Base-by-base conservation (phyloP, 257 asterid species). In the Fraxinus anomala region DNA sequence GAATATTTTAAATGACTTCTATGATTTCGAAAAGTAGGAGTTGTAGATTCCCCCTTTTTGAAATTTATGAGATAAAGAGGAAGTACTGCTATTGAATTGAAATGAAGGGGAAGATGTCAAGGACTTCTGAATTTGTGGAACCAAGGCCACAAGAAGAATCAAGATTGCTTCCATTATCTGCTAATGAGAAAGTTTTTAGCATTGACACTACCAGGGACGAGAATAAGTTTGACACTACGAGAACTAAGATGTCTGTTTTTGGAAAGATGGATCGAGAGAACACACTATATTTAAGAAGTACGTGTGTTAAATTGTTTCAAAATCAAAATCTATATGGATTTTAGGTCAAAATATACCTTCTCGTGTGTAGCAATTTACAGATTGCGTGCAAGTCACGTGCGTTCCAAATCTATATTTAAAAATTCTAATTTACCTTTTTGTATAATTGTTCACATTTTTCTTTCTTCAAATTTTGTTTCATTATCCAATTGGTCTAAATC, bases 201-300 rank as follows among this genome's bases (percentile, higher is more conserved):
- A 77, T 87, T 77, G 99, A 98, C 30, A 86, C 79, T 81, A 83
- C 44, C 13, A 87, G 78, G 80, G 91, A 84, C 47, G 94, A 83
- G 74, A 88, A 85, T 54, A 88, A 88, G 83, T 87, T 84, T n/a
- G 91, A 80, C 78, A 75, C 80, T 30, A 88, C 77, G 28, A 83
- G 93, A 83, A 85, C 90, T 24, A 80, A 73, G 91, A 89, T 94
- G 88, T 84, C 91, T 39, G 2, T 39, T 8, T 39, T 12, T 39
- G 9, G 44, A 92, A 88, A 85, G 96, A 89, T 84, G 89, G 95
- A 71, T 84, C 97, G 56, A 82, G 89, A 83, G 96, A 49, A 49
- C 19, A 16, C 89, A 9, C 6, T 13, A 13, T 1, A 14, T 49
- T 3, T 16, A 49, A 49, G n/a, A 16, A 14, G n/a, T 49, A 14